Evolutionary conservation across 2,329 filamentous ascomycete species (phyloP), one percentile per base, ranked within the genome.

Genomic region (Lecanicillium sp.): DNA sequence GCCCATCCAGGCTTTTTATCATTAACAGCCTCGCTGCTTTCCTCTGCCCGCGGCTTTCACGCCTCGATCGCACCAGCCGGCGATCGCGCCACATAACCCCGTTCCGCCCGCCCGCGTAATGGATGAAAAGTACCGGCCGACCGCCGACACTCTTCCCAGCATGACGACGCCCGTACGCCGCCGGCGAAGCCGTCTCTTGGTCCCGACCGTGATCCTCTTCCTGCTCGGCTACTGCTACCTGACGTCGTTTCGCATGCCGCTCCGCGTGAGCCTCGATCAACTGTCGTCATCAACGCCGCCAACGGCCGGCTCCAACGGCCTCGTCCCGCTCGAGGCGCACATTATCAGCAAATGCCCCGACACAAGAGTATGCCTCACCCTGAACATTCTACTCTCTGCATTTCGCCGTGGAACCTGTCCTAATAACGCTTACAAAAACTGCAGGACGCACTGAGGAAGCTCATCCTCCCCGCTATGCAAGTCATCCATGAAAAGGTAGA

Each of bases 341-440:
- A 92, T 97, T 51, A 98, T 97, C 82, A 86, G 81, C 65, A 96
- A 97, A 71, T 98, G 92, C 54, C 89, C 90, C 0, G 92, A 98
- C 61, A 88, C 92, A 3, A 74, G 72, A 59, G 73, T 76, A 54
- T 10, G 63, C 44, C 19, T 29, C 22, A n/a, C n/a, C n/a, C n/a
- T n/a, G n/a, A n/a, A n/a, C n/a, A n/a, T n/a, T n/a, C n/a, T n/a
- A n/a, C n/a, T n/a, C 33, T n/a, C 33, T 17, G n/a, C 10, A 20
- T 12, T 28, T 34, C 27, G 20, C 27, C 10, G 20, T n/a, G 18
- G 19, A 14, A 40, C 28, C 33, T 41, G 33, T 35, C 25, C 27
- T 18, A n/a, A 22, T 13, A 22, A 13, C 19, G 12, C 13, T 17
- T 22, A 15, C n/a, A n/a, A n/a, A n/a, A n/a, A 8, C 22, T 34